A percentile compares a stretch with the other conserved stretches of the same genome.
Conservation (phyloP, 1,139 yeast genomes). For the Debaryomyces robertsiae region DNA sequence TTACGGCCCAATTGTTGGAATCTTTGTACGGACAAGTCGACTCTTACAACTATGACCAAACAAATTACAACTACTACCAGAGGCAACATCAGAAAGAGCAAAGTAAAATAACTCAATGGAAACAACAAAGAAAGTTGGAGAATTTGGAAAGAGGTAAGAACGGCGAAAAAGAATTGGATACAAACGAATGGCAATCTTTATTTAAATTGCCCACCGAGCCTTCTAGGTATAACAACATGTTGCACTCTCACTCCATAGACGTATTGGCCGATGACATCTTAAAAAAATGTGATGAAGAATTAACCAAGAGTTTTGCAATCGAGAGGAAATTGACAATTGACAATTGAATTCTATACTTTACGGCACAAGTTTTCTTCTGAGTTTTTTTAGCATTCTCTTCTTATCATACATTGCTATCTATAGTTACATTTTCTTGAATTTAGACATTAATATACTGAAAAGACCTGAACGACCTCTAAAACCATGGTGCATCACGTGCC, state of each 20-base stretch:
- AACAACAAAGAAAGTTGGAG: conserved; percentile 68
- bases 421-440: conserved; percentile 5
- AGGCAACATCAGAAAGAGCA: conserved; percentile 74
- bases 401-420: conserved; percentile 7
- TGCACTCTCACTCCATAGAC: conserved; percentile 69
- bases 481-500: no score
- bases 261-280: conserved; percentile 66
- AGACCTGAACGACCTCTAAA: not conserved
- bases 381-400: not conserved
- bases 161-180: conserved; percentile 60
- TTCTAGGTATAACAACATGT: conserved; percentile 71
- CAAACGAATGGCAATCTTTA: conserved; percentile 65
- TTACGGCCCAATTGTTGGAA: conserved; percentile 59
- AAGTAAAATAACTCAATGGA: conserved; percentile 74
- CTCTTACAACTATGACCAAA: conserved; percentile 77
- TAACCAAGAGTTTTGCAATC: conserved; percentile 61
- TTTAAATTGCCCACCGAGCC: conserved; percentile 78
- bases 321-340: conserved; percentile 46
- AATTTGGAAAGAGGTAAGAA: conserved; percentile 60
- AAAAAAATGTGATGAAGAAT: conserved; percentile 65
- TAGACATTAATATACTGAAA: conserved; percentile 8
- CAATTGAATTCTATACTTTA: not conserved
- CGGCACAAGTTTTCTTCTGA: not conserved
- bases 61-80: conserved; percentile 81
- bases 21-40: conserved; percentile 74